Evolutionary conservation across 495 filamentous ascomycete genomes (phyloP), one percentile per base, ranked within the genome.

Genomic region (Polyplosphaeria fusca): DNA sequence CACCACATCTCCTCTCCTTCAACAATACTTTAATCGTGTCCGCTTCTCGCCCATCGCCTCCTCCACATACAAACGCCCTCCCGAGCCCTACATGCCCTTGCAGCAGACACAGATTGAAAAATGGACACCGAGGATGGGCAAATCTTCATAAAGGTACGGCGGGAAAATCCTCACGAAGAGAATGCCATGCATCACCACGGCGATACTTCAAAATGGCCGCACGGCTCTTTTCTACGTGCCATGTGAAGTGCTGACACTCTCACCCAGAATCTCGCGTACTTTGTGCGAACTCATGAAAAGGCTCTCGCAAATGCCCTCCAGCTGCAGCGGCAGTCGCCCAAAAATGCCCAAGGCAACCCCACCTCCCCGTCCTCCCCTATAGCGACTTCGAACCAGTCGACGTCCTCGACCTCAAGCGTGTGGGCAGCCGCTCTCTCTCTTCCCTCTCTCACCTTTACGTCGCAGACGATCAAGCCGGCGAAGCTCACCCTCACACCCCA

Each of bases 251-350:
- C 55, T 67, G 43, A 60, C 50, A n/a, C n/a, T 49, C 1, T 22
- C 24, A n/a, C 30, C 18, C 46, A 96, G 91, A 93, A 93, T 75
- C 81, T 98, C 59, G 91, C 92, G 60, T 86, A 84, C 70, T 97
- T 95, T 74, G 90, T 98, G 69, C 88, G 92, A 52, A 95, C 91
- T 28, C 89, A 98, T 74, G 93, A 98, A 71, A 95, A 94, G 74
- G 93, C 90, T 23, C 82, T 98, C 55, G 93, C 93, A 61, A 97
- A 97, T 73, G 92, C 93, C 58, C 77, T 96, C 28, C 93, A 96
- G 69, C 77, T 91, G 49, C 83, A 82, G 64, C 81, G 84, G 52
- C 87, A 89, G 61, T 79, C 74, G 14, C 71, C 72, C 55, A 85
- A 80, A 69, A 79, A 90, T 85, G 84, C 76, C 72, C 76, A 43